Conservation (phyloP, 1,284 basidiomycete genomes). For the Marasmius oreades region DNA sequence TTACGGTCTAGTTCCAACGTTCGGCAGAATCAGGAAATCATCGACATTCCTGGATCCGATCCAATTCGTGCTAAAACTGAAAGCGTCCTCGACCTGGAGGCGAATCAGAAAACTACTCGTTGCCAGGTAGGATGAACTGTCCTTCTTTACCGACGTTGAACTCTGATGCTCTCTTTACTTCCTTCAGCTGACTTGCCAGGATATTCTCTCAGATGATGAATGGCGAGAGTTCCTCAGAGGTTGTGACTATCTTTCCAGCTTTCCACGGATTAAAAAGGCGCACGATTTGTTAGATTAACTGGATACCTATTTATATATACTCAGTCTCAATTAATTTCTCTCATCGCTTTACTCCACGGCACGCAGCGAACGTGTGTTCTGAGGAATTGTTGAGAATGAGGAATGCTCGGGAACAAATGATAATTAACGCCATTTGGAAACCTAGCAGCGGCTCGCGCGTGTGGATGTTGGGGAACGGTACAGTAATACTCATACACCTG, state of each 20-base stretch:
- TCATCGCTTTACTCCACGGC: too few relatives aligned
- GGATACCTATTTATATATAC: too few relatives aligned
- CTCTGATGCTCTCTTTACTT: constrained; percentile 3
- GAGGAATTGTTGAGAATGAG: too few relatives aligned
- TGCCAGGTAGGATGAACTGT: constrained; percentile 46
- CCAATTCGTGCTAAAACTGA: constrained; percentile 34
- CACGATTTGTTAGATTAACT: not conserved
- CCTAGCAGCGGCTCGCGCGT: not conserved
- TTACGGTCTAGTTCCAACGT: constrained; percentile 49
- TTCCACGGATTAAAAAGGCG: not conserved
- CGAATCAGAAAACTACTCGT: constrained; percentile 43
- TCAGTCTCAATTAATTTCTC: too few relatives aligned
- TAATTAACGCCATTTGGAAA: not conserved
- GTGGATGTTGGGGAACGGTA: not conserved
- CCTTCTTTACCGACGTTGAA: not conserved
- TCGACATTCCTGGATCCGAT: constrained; percentile 13
- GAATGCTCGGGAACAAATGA: too few relatives aligned
- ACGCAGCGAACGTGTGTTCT: too few relatives aligned
- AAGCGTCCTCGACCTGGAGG: constrained; percentile 52
- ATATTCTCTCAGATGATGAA: constrained; percentile 32
- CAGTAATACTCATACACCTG: not conserved
- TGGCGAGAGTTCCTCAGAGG: constrained; percentile 53
- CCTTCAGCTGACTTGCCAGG: constrained; percentile 44
- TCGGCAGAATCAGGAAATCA: constrained; percentile 40
- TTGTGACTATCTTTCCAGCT: constrained; percentile 46